Percentiles rank a stretch among this genome's conserved stretches.
These are phyloP conservation scores for Chlamydomonas sphaeroides DNA, from an alignment of 139 green algal genomes.

Conservation along the genomic window DNA sequence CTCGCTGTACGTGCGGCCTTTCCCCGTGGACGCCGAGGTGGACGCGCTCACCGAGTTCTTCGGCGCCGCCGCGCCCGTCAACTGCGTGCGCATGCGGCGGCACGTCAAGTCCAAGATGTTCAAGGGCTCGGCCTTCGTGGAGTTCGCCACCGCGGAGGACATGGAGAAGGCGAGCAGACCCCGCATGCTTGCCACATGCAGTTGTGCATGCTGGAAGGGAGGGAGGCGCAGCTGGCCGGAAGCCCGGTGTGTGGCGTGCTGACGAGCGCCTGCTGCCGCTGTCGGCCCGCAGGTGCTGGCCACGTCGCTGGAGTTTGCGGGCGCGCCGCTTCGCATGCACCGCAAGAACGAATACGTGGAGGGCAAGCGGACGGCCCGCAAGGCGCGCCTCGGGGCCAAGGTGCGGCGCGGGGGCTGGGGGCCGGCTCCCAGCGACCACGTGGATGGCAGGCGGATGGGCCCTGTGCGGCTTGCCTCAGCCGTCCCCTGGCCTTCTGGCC, in stretches of 20 bases:
- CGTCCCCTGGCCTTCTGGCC: no score
- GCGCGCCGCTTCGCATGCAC: constrained; percentile 70
- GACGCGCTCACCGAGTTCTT: constrained; percentile 71
- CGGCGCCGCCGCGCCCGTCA: constrained; percentile 47
- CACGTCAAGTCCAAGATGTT: constrained; percentile 85
- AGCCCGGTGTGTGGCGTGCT: no score
- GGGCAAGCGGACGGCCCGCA: constrained; percentile 71
- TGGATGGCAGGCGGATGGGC: not conserved
- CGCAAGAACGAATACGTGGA: constrained; percentile 75
- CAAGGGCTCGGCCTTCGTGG: constrained; percentile 85
- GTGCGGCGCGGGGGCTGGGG: not conserved
- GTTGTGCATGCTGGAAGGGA: no score
- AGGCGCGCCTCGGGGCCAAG: constrained; percentile 11
- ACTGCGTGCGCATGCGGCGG: constrained; percentile 82
- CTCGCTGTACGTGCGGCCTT: constrained; percentile 81
- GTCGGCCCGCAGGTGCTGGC: constrained; percentile 50
- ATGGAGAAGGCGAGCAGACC: constrained; percentile 62
- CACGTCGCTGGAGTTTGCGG: constrained; percentile 70
- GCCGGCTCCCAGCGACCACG: not conserved
- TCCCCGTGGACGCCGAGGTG: constrained; percentile 68
- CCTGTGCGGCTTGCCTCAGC: not conserved
- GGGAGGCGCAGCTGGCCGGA: no score
- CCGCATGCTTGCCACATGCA: no score
- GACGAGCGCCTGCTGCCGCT: no score
- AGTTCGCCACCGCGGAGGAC: constrained; percentile 68